Conservation (phyloP, 257 asterid genomes). For the Solanum pimpinellifolium region DNA sequence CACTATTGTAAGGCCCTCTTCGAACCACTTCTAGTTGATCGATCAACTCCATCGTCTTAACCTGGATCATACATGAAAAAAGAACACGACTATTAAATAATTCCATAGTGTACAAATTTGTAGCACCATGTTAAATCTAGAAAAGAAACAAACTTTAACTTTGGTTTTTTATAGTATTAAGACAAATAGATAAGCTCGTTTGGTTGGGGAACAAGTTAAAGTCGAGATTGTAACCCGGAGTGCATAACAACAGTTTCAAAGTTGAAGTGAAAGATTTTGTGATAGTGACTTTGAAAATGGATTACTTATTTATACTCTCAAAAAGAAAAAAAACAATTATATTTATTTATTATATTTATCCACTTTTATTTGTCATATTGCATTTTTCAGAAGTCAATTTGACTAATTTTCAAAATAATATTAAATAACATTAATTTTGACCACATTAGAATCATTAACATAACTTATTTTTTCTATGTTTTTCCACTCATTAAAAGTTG, state of each 20-base stretch:
- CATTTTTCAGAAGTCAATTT: too few species aligned
- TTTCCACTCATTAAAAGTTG: too few species aligned
- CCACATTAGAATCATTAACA: too few species aligned
- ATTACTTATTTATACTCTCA: neutral
- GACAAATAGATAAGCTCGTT: neutral
- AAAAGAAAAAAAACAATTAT: too few species aligned
- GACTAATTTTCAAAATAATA: too few species aligned
- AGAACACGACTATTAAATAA: neutral
- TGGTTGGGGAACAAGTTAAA: neutral
- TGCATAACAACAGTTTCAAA: neutral
- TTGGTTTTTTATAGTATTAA: neutral
- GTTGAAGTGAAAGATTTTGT: neutral
- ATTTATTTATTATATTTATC: too few species aligned
- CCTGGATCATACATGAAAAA: constrained; percentile 23
- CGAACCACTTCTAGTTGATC: constrained; percentile 55
- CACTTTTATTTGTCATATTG: too few species aligned
- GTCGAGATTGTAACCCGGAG: too few species aligned
- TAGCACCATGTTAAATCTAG: neutral
- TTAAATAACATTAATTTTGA: too few species aligned
- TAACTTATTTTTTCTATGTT: too few species aligned
- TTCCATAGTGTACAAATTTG: neutral
- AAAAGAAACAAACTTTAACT: too few species aligned
- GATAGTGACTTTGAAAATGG: neutral
- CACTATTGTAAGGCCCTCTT: constrained; percentile 62
- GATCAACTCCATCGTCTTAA: constrained; percentile 80